Evolutionary conservation across 2,329 filamentous ascomycete species (phyloP).

Genomic region (Ophiostoma sp.): DNA sequence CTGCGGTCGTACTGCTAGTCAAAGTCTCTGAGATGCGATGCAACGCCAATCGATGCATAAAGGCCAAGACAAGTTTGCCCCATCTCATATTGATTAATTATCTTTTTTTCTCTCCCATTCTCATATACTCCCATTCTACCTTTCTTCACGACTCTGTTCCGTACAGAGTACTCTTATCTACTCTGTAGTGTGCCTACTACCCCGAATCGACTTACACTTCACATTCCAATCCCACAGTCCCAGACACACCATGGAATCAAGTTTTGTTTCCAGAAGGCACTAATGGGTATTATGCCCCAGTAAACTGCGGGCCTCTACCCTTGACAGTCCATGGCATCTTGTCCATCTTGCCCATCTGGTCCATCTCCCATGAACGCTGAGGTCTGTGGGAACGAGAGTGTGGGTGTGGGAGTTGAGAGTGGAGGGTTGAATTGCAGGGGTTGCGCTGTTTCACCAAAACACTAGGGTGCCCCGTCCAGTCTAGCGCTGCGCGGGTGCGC

Average conservation of each 20-base stretch:
- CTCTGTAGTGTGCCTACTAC: neutral
- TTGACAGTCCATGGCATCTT: constrained; percentile 8
- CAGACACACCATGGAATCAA: constrained; percentile 20
- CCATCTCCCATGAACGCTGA: constrained; percentile 1
- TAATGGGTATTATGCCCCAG: constrained; percentile 5
- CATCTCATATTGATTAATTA: constrained; percentile 11
- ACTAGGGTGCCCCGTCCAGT: constrained; percentile 24
- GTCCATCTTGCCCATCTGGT: neutral
- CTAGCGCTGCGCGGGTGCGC: constrained; percentile 22
- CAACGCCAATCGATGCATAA: constrained; percentile 11
- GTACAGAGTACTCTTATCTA: neutral
- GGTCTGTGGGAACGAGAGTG: constrained; percentile 9
- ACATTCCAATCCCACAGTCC: constrained; percentile 15
- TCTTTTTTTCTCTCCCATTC: neutral
- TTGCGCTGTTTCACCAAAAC: constrained; percentile 47
- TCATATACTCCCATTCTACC: neutral
- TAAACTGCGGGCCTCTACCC: constrained; percentile 3
- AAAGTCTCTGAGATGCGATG: neutral
- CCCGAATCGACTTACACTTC: constrained; percentile 1
- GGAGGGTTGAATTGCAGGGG: constrained; percentile 44
- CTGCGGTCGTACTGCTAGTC: constrained; percentile 3
- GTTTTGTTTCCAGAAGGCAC: constrained; percentile 23
- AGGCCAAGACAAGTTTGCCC: neutral
- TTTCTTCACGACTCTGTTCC: neutral
- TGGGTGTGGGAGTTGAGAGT: constrained; percentile 29